phyloP scores from a whole-genome alignment of 108 stramenopile genomes.

The Chaetoceros tenuissimus region DNA sequence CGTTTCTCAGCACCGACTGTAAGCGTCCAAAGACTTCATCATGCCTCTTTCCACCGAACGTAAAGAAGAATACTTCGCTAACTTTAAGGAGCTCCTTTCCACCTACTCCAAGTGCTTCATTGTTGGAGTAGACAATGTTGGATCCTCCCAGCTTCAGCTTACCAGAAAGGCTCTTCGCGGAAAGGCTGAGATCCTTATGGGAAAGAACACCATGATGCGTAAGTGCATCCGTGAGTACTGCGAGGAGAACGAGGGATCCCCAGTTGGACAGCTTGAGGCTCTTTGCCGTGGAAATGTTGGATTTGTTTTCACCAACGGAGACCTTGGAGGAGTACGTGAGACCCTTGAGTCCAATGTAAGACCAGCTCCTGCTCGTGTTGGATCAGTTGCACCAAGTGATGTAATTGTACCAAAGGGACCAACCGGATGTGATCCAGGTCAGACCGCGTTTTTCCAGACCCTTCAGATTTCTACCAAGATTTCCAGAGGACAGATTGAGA shows the following conservation, averaged over 20 bases:
- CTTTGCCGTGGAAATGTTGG: slow-evolving; percentile 94
- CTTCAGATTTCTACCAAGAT: slow-evolving; percentile 99
- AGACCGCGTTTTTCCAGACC: slow-evolving; percentile 99
- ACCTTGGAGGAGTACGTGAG: slow-evolving; percentile 82
- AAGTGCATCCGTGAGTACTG: slow-evolving; percentile 88
- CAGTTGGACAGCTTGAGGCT: slow-evolving; percentile 61
- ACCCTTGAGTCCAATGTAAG: slow-evolving; percentile 80
- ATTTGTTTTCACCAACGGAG: slow-evolving; percentile 99
- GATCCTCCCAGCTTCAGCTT: slow-evolving; percentile 94
- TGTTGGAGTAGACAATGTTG: slow-evolving; percentile 97
- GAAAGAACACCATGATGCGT: slow-evolving; percentile 99
- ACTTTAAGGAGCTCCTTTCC: slow-evolving; percentile 62
- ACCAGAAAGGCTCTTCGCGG: slow-evolving; percentile 90
- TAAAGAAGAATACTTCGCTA: slow-evolving; percentile 78
- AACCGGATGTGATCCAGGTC: slow-evolving; percentile 99
- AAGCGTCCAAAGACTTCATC: slow-evolving; percentile 11
- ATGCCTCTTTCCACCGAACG: slow-evolving; percentile 88
- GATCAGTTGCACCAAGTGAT: slow-evolving; percentile 85
- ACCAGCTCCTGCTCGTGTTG: slow-evolving; percentile 97
- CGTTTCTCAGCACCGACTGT: neutral
- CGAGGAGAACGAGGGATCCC: slow-evolving; percentile 89
- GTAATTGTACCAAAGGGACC: slow-evolving; percentile 96
- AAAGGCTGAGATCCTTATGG: slow-evolving; percentile 93
- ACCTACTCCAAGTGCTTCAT: slow-evolving; percentile 86
- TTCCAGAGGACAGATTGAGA: slow-evolving; percentile 95